Evolutionary conservation across 2,329 filamentous ascomycete species (phyloP).

Genomic region (Penicillium freii): DNA sequence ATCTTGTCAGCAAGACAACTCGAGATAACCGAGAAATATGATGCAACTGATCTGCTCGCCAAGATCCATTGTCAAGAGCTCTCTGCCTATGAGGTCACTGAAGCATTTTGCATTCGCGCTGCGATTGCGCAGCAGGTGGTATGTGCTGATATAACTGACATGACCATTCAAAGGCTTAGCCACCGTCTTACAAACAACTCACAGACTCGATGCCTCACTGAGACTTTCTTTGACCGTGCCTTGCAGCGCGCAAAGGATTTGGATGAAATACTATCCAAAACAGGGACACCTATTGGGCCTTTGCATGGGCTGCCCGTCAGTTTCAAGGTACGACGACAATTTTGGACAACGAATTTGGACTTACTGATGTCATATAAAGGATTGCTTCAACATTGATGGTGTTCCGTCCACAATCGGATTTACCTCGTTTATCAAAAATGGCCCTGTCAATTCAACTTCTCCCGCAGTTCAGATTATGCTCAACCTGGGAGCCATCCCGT

Average conservation of each 20-base stretch:
- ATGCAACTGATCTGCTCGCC: slow-evolving; percentile 14
- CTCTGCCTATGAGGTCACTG: slow-evolving; percentile 15
- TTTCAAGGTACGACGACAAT: slow-evolving; percentile 37
- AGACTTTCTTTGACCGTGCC: slow-evolving; percentile 53
- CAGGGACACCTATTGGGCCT: slow-evolving; percentile 52
- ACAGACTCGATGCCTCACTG: slow-evolving; percentile 49
- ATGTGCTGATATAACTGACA: not conserved
- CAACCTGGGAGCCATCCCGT: slow-evolving; percentile 61
- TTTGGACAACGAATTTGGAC: not conserved
- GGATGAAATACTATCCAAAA: slow-evolving; percentile 45
- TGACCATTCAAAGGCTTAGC: not conserved
- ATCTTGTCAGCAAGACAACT: slow-evolving; percentile 10
- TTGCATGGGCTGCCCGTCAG: slow-evolving; percentile 62
- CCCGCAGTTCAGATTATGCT: slow-evolving; percentile 57
- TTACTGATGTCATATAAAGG: not conserved
- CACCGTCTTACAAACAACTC: not conserved
- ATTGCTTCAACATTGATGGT: slow-evolving; percentile 17
- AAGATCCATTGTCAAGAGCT: slow-evolving; percentile 6
- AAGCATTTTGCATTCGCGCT: slow-evolving; percentile 18
- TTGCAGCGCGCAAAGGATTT: slow-evolving; percentile 49
- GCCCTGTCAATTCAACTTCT: slow-evolving; percentile 52
- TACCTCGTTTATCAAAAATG: slow-evolving; percentile 58
- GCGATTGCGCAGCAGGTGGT: slow-evolving; percentile 20
- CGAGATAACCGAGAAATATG: slow-evolving; percentile 16
- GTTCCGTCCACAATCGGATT: slow-evolving; percentile 49